A percentile compares a stretch with the other conserved stretches of the same genome.
Evolutionary conservation across 2,329 filamentous ascomycete species (phyloP).

Genomic region (Hypomyces rosellus): DNA sequence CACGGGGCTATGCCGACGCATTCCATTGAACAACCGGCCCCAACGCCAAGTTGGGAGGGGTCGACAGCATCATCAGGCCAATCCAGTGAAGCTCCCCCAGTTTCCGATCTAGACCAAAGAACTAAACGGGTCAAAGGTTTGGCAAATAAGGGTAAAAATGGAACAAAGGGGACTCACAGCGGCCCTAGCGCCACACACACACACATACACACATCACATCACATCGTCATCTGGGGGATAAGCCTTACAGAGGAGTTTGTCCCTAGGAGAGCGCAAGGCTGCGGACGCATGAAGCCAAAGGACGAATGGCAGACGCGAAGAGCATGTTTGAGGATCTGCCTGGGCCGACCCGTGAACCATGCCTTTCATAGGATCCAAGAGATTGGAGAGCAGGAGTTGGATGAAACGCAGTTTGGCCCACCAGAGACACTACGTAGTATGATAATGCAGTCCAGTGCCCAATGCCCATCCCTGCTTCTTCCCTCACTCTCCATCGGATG

Average conservation of each 20-base stretch:
- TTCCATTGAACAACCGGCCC: constrained; percentile 17
- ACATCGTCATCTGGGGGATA: no score
- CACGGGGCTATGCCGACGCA: constrained; percentile 22
- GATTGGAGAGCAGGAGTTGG: no score
- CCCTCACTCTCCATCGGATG: no score
- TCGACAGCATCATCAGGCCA: not conserved
- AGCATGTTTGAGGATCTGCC: not conserved
- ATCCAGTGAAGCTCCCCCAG: not conserved
- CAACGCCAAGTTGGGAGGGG: constrained; percentile 1
- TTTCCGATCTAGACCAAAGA: not conserved
- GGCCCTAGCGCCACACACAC: not conserved
- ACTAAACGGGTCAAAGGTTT: constrained; percentile 1
- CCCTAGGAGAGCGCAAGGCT: no score
- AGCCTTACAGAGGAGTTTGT: no score
- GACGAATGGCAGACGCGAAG: not conserved
- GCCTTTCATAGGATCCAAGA: not conserved
- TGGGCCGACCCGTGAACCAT: not conserved
- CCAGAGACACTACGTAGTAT: no score
- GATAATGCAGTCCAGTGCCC: no score
- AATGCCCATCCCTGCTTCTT: no score
- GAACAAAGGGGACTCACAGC: constrained; percentile 11
- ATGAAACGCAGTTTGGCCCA: no score
- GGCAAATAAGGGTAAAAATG: not conserved
- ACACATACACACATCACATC: not conserved
- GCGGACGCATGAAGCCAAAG: not conserved